phyloP scores from a whole-genome alignment of 2,329 filamentous ascomycete genomes.

The Byssoonygena ceratinophila region DNA sequence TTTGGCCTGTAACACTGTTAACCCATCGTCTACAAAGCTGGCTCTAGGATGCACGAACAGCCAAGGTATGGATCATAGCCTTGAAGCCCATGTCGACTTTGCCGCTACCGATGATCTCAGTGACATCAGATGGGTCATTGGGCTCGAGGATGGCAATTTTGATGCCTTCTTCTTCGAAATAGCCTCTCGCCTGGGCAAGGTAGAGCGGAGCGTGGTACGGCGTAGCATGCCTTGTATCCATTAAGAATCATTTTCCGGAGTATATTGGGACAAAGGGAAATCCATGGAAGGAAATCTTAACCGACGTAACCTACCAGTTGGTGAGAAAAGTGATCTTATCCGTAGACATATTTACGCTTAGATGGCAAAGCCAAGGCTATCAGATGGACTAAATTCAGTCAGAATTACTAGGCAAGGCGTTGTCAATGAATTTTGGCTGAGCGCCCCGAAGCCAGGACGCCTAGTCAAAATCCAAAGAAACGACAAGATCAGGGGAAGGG shows the following conservation, averaged over 20 bases:
- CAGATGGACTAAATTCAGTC: conserved; percentile 19
- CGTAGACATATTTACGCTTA: conserved; percentile 54
- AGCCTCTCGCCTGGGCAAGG: conserved; percentile 64
- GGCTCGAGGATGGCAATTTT: conserved; percentile 68
- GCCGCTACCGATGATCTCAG: conserved; percentile 65
- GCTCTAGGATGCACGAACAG: conserved; percentile 35
- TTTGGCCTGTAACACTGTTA: conserved; percentile 48
- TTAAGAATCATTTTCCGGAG: conserved; percentile 18
- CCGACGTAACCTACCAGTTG: conserved; percentile 54
- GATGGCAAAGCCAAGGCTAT: conserved; percentile 18
- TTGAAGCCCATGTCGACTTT: conserved; percentile 73
- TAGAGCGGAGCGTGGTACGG: conserved; percentile 71
- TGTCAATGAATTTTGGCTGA: background rate
- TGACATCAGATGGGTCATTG: conserved; percentile 71
- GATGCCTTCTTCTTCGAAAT: conserved; percentile 63
- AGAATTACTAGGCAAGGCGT: conserved; percentile 22
- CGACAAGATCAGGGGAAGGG: conserved; percentile 26
- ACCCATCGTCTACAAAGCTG: background rate
- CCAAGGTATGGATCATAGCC: conserved; percentile 73
- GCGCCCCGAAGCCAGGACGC: background rate
- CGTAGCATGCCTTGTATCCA: conserved; percentile 59
- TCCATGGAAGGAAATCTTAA: background rate
- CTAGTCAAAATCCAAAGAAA: conserved; percentile 12
- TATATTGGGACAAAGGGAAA: background rate
- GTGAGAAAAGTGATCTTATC: conserved; percentile 78